Evolutionary conservation across 2,329 filamentous ascomycete species (phyloP).

Genomic region (Fusarium torreyae): DNA sequence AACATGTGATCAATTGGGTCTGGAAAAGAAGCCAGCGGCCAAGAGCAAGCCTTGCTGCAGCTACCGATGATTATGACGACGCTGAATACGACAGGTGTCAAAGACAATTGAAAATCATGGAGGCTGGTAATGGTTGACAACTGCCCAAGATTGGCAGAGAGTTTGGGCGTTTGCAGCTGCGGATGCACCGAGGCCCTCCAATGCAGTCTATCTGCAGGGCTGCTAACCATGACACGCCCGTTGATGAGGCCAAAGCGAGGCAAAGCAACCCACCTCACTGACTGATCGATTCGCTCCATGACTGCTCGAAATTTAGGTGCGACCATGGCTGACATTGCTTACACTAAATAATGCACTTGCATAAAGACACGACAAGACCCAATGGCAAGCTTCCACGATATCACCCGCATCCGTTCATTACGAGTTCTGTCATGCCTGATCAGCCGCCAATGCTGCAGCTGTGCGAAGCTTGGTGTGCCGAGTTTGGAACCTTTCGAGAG

Average conservation of each 20-base stretch:
- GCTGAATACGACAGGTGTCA: constrained; percentile 12
- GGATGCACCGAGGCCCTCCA: constrained; percentile 36
- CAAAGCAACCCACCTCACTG: constrained; percentile 30
- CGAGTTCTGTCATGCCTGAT: constrained; percentile 46
- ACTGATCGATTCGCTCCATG: constrained; percentile 20
- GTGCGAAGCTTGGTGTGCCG: constrained; percentile 36
- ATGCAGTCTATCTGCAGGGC: constrained; percentile 11
- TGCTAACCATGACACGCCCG: constrained; percentile 27
- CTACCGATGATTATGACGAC: constrained; percentile 26
- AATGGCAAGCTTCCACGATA: constrained; percentile 55
- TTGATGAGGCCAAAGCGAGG: constrained; percentile 38
- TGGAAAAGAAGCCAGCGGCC: constrained; percentile 17
- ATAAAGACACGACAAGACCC: constrained; percentile 43
- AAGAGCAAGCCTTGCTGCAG: constrained; percentile 32
- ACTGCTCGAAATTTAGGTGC: constrained; percentile 35
- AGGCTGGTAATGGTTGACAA: constrained; percentile 26
- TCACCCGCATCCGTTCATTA: constrained; percentile 42
- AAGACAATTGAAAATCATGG: constrained; percentile 29
- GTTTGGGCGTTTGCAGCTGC: constrained; percentile 32
- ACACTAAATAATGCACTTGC: constrained; percentile 50
- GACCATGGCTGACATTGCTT: constrained; percentile 36
- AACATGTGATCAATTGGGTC: constrained; percentile 34
- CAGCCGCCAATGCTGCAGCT: constrained; percentile 44
- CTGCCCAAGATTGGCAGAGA: constrained; percentile 27
- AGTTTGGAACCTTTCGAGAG: constrained; percentile 24